Evolutionary conservation across 2,329 filamentous ascomycete genomes (phyloP).

Genomic region (Fusarium bactridioides): DNA sequence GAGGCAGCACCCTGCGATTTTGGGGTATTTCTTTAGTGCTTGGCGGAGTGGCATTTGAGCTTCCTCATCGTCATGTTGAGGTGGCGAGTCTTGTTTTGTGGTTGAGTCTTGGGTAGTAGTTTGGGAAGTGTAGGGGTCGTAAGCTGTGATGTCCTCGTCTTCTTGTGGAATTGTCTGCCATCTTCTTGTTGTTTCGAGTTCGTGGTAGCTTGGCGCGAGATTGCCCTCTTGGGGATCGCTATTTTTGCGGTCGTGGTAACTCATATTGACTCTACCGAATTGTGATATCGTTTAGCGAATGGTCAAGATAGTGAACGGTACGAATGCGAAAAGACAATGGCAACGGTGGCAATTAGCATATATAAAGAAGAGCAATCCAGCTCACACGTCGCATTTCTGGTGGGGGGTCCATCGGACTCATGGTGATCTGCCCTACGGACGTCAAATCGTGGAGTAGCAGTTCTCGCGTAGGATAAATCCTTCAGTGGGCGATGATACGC

Average conservation of each 20-base stretch:
- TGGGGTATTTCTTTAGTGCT: slow-evolving; percentile 41
- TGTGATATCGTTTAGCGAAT: neutral
- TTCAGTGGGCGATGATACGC: neutral
- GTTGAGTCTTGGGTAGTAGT: neutral
- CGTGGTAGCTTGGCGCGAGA: slow-evolving; percentile 9
- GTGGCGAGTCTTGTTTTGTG: neutral
- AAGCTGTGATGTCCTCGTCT: neutral
- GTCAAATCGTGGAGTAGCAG: neutral
- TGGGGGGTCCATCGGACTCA: slow-evolving; percentile 8
- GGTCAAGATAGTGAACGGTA: neutral
- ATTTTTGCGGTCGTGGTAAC: neutral
- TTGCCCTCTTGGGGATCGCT: neutral
- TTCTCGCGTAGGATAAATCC: neutral
- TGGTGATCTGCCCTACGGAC: slow-evolving; percentile 2
- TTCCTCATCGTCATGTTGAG: slow-evolving; percentile 3
- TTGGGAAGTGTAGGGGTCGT: slow-evolving; percentile 10
- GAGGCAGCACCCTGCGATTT: slow-evolving; percentile 39
- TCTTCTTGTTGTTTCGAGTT: slow-evolving; percentile 9
- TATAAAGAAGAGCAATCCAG: neutral
- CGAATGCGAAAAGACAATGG: neutral
- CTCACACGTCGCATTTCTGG: neutral
- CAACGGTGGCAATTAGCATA: neutral
- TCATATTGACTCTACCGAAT: neutral
- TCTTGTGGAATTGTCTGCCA: slow-evolving; percentile 13
- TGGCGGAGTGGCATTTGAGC: slow-evolving; percentile 36